A percentile compares a stretch with the other conserved stretches of the same genome.
These are phyloP conservation scores for Mortierella sp. DNA, from an alignment of 371 early-diverging fungal species.

Conservation along the genomic window DNA sequence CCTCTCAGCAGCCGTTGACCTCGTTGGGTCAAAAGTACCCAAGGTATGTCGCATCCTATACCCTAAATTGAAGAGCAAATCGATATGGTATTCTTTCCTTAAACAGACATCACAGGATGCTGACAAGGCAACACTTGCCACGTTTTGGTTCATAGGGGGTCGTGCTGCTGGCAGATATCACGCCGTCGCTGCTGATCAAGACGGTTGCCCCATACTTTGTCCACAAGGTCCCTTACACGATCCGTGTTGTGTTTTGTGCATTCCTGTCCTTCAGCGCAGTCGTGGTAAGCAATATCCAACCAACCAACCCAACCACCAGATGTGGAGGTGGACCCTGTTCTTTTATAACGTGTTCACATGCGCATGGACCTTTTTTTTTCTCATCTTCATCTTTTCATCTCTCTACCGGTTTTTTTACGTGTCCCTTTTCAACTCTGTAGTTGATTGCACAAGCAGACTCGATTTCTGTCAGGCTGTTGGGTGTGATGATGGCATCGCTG, in stretches of 20 bases:
- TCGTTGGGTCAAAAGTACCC: constrained; percentile 57
- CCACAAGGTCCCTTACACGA: constrained; percentile 53
- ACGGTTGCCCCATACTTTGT: constrained; percentile 60
- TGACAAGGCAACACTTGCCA: neutral
- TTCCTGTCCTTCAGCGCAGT: constrained; percentile 47
- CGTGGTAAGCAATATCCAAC: constrained; percentile 43
- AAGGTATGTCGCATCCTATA: constrained; percentile 39
- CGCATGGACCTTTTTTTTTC: neutral
- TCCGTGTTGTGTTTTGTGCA: constrained; percentile 48
- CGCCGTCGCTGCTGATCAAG: constrained; percentile 61
- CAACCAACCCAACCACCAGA: too few species aligned
- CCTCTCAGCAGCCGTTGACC: constrained; percentile 65
- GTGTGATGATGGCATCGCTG: constrained; percentile 62
- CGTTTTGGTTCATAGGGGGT: constrained; percentile 28
- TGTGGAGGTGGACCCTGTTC: too few species aligned
- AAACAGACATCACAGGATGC: neutral
- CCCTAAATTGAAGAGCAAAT: neutral
- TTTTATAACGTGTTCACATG: neutral
- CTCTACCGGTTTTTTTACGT: neutral
- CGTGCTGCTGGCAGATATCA: constrained; percentile 64
- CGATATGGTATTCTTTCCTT: too few species aligned
- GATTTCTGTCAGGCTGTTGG: constrained; percentile 45
- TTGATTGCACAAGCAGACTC: constrained; percentile 48
- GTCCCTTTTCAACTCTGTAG: constrained; percentile 2
- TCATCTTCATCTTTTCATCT: neutral